These are phyloP conservation scores for Saturnispora bothae DNA, from an alignment of 805 yeast genomes.

Conservation along the genomic window DNA sequence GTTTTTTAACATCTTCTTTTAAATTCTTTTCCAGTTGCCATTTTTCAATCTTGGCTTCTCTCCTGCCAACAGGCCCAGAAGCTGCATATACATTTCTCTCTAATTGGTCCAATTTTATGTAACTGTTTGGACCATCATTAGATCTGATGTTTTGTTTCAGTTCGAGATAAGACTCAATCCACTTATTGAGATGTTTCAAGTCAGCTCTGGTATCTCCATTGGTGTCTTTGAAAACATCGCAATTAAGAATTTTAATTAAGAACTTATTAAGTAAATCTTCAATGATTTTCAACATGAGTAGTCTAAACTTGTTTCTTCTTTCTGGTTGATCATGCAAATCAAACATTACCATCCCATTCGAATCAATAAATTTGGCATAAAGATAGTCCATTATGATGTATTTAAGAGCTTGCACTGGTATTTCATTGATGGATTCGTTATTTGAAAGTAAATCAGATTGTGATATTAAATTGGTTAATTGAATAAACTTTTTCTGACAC, in stretches of 20 bases:
- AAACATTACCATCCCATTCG: constrained; percentile 12
- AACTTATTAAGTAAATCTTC: constrained; percentile 8
- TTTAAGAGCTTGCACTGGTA: constrained; percentile 2
- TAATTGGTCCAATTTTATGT: constrained; percentile 9
- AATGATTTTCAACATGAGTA: constrained; percentile 9
- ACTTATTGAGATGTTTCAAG: constrained; percentile 9
- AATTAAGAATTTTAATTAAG: background rate
- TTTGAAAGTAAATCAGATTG: constrained; percentile 8
- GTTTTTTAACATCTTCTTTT: constrained; percentile 30
- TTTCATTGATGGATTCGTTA: constrained; percentile 12
- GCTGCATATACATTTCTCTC: constrained; percentile 2
- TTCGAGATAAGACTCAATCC: constrained; percentile 9
- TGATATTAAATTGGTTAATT: constrained; percentile 4
- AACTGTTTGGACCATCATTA: constrained; percentile 7
- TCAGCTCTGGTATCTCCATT: constrained; percentile 2
- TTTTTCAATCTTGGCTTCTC: constrained; percentile 66
- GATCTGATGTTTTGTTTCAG: constrained; percentile 6
- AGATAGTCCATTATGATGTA: constrained; percentile 4
- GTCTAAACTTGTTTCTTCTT: constrained; percentile 11
- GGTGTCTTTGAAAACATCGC: background rate
- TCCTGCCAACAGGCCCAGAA: constrained; percentile 33
- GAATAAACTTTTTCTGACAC: constrained; percentile 9
- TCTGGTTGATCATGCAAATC: constrained; percentile 2
- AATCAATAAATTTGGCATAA: constrained; percentile 13
- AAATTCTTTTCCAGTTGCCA: constrained; percentile 52